phyloP scores from a whole-genome alignment of 257 asterid genomes.

The Gentiana dahurica region DNA sequence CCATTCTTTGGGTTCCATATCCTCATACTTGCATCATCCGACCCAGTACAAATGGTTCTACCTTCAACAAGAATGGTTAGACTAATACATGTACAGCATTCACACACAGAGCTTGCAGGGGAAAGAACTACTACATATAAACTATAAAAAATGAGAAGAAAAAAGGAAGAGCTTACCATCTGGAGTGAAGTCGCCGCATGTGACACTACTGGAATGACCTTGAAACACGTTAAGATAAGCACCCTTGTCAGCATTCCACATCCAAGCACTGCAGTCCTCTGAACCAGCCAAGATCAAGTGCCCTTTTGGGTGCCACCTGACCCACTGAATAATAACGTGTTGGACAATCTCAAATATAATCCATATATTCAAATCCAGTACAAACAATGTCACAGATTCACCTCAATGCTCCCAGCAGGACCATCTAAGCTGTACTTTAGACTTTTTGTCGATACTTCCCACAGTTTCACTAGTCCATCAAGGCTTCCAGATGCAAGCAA shows the following conservation, averaged over 20 bases:
- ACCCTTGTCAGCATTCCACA: conserved; percentile 87
- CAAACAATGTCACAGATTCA: conserved; percentile 15
- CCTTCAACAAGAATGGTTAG: conserved; percentile 29
- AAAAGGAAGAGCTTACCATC: conserved; percentile 45
- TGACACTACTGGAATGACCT: conserved; percentile 67
- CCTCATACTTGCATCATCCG: conserved; percentile 86
- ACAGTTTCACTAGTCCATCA: conserved; percentile 68
- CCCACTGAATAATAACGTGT: conserved; percentile 52
- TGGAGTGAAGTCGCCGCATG: conserved; percentile 91
- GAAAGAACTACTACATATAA: too few relatives aligned
- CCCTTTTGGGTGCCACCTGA: conserved; percentile 90
- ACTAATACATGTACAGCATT: too few relatives aligned
- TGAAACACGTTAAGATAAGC: conserved; percentile 42
- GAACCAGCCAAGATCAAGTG: conserved; percentile 84
- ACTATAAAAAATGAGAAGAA: conserved; percentile 8
- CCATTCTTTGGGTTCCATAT: conserved; percentile 75
- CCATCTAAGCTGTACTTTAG: conserved; percentile 74
- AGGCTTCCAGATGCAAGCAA: conserved; percentile 87
- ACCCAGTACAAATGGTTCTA: conserved; percentile 66
- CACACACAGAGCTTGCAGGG: too few relatives aligned
- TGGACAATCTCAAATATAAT: background rate
- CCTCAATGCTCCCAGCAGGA: conserved; percentile 86
- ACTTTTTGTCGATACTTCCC: conserved; percentile 50
- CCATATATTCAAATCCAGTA: conserved; percentile 10
- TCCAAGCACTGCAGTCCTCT: conserved; percentile 68